Evolutionary conservation across 768 basidiomycete genomes (phyloP), one percentile per base, ranked within the genome.

Genomic region (Collybia sp.): DNA sequence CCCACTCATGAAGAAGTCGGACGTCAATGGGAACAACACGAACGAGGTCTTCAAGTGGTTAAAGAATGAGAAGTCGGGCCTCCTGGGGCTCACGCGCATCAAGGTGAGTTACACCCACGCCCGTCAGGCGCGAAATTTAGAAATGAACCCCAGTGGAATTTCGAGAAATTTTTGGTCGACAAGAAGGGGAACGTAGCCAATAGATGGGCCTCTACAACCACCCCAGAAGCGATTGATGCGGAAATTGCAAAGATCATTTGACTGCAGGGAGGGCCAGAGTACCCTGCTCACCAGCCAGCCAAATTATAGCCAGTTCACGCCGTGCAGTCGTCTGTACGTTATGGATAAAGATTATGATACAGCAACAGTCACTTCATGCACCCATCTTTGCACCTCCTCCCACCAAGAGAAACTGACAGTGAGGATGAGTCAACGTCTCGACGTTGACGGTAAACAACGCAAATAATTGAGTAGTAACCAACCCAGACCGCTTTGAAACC

Each of bases 1-100:
- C 73, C 90, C 90, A 10, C 67, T 97, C 42, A 88, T 90, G 83
- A 86, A 82, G 70, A 97, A 95, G 69, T 86, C 86, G 15, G 89
- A 96, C 43, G 94, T 96, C 34, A 97, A 96, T 62, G 93, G 93
- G 2, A 81, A 85, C 54, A 69, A 75, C 53, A 81, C 88, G 48
- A 93, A 93, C 66, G 78, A 87, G 53, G 85, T 93, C 0, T 94
- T 76, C 73, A 77, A 85, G 48, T 93, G 82, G 79, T 75, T 95
- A 53, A 95, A 96, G 72, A 67, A 71, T 19, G 71, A 90, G 65
- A 90, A 91, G 61, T 54, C 86, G 3, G 88, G 87, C 2, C 52
- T 91, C 17, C 57, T 90, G 41, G 86, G 88, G 13, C 65, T 88
- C 40, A 71, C 76, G 1, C 72, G 85, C 35, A 87, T 90, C 68